phyloP scores from a whole-genome alignment of 257 asterid genomes.

The Misopates orontium region DNA sequence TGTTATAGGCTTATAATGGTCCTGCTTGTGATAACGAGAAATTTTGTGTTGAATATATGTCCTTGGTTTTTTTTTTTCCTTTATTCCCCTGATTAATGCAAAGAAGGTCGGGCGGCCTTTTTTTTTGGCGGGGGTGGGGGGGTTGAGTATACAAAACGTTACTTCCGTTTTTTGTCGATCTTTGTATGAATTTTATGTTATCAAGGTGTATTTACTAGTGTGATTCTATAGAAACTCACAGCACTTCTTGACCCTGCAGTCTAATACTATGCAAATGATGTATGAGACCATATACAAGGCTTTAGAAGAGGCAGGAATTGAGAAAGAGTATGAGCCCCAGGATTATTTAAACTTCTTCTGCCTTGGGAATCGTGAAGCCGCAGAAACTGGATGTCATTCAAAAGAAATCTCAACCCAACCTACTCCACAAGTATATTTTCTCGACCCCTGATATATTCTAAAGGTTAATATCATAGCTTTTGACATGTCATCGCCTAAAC shows the following conservation, averaged over 20 bases:
- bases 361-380: conserved; percentile 84
- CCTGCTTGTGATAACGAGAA: too few species aligned
- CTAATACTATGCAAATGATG: conserved; percentile 98
- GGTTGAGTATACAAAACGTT: too few species aligned
- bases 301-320: conserved; percentile 70
- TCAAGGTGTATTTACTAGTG: too few species aligned
- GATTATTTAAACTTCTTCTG: conserved; percentile 89
- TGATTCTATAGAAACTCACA: neutral
- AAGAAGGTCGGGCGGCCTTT: too few species aligned
- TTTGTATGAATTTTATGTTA: too few species aligned
- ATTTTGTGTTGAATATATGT: too few species aligned
- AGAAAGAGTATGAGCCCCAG: conserved; percentile 71
- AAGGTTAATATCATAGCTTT: neutral
- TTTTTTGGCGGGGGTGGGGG: too few species aligned
- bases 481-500: conserved; percentile 13
- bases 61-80: too few species aligned
- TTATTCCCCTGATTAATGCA: too few species aligned
- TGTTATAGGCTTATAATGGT: too few species aligned
- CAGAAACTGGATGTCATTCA: conserved; percentile 17
- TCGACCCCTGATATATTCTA: conserved; percentile 4
- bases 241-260: conserved; percentile 45
- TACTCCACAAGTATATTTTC: conserved; percentile 63
- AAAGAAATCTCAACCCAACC: conserved; percentile 32
- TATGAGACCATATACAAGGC: conserved; percentile 77
- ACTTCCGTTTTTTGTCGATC: too few species aligned